Evolutionary conservation across 2,329 filamentous ascomycete genomes (phyloP).

Genomic region (Colletotrichum theobromicola): DNA sequence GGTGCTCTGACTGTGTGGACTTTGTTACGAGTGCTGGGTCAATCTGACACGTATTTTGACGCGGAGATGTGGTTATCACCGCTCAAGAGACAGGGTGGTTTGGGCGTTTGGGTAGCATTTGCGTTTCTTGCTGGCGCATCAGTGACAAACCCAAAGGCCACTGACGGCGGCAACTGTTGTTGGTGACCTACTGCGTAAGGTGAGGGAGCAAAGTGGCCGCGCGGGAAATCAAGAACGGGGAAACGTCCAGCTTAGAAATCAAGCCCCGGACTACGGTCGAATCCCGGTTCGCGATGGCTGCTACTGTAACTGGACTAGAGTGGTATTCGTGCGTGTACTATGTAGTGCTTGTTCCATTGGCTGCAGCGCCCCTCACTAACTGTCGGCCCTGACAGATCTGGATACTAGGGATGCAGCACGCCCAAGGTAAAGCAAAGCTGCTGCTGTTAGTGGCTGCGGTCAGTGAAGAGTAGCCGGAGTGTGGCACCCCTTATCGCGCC

Average conservation of each 20-base stretch:
- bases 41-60: conserved; percentile 1
- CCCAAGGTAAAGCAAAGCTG: neutral
- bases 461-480: neutral
- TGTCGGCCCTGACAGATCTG: conserved; percentile 5
- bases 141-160: neutral
- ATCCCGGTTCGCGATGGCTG: neutral
- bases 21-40: neutral
- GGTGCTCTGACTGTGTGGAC: neutral
- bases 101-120: neutral
- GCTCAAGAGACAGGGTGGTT: neutral
- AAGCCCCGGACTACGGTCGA: neutral
- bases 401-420: neutral
- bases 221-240: conserved; percentile 1
- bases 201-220: neutral
- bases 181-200: neutral
- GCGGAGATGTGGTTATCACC: neutral
- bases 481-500: conserved; percentile 9
- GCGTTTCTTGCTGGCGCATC: neutral
- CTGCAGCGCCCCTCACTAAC: neutral
- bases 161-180: neutral
- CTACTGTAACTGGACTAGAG: neutral
- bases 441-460: neutral
- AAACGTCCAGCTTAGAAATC: conserved; percentile 15
- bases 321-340: no score
- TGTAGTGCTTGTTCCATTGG: neutral